These are phyloP conservation scores for Kickxella alabastrina DNA, from an alignment of 192 early-diverging fungal species.

Conservation along the genomic window DNA sequence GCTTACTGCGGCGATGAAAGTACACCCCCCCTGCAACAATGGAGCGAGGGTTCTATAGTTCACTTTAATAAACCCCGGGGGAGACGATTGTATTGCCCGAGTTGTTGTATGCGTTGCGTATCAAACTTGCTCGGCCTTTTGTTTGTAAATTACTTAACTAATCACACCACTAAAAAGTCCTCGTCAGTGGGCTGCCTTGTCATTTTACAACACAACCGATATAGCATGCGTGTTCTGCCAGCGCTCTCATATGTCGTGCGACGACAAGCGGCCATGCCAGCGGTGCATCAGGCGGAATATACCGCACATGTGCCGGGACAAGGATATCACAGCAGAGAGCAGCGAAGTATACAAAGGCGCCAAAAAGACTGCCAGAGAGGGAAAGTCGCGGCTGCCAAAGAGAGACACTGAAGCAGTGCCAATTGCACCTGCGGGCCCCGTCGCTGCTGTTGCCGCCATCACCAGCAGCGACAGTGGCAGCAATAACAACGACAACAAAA, in stretches of 20 bases:
- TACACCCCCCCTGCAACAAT: too few species aligned
- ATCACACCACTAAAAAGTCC: too few species aligned
- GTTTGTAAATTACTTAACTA: too few species aligned
- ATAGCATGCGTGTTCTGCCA: constrained; percentile 93
- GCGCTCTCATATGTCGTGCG: constrained; percentile 96
- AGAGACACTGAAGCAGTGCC: neutral
- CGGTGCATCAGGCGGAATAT: constrained; percentile 94
- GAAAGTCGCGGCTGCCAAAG: neutral
- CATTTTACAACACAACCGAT: too few species aligned
- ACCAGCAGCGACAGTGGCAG: neutral
- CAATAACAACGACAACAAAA: neutral
- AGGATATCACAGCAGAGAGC: constrained; percentile 39
- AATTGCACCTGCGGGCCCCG: neutral
- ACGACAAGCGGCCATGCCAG: constrained; percentile 86
- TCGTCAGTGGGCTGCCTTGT: too few species aligned
- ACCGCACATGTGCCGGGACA: constrained; percentile 89
- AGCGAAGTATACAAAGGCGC: neutral
- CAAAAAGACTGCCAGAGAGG: neutral
- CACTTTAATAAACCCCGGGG: too few species aligned
- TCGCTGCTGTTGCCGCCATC: too few species aligned
- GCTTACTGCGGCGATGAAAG: too few species aligned
- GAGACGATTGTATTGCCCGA: too few species aligned
- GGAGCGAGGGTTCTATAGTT: too few species aligned
- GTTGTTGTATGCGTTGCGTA: too few species aligned
- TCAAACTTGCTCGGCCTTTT: too few species aligned